Conservation (phyloP, 1,139 yeast genomes). For the Zygoascus hellenicus region DNA sequence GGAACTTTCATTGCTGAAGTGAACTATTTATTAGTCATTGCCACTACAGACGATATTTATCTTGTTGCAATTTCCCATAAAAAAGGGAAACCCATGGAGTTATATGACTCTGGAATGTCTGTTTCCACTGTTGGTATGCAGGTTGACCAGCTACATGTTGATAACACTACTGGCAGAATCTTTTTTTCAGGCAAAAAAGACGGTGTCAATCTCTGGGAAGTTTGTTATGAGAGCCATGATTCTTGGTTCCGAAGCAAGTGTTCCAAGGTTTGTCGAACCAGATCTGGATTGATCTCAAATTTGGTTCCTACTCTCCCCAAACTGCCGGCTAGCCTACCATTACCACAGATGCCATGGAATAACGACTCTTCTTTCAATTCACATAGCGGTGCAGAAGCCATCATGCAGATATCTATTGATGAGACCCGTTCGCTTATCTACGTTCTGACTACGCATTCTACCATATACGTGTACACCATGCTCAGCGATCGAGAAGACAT, state of each 20-base stretch:
- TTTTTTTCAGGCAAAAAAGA: constrained; percentile 76
- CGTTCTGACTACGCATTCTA: constrained; percentile 75
- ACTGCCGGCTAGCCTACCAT: not conserved
- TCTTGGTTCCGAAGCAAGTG: constrained; percentile 86
- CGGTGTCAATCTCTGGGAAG: constrained; percentile 80
- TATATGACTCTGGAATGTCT: constrained; percentile 77
- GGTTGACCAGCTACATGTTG: constrained; percentile 56
- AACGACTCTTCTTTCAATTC: constrained; percentile 14
- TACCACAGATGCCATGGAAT: constrained; percentile 14
- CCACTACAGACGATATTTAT: constrained; percentile 77
- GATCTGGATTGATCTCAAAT: constrained; percentile 23
- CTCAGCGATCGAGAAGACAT: constrained; percentile 30
- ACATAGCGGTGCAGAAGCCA: constrained; percentile 11
- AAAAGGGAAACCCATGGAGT: constrained; percentile 45
- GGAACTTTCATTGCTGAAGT: constrained; percentile 77
- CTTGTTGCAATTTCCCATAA: constrained; percentile 67
- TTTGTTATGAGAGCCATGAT: constrained; percentile 78
- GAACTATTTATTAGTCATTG: constrained; percentile 62
- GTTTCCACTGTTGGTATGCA: constrained; percentile 76
- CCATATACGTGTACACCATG: constrained; percentile 73
- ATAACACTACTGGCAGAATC: constrained; percentile 66
- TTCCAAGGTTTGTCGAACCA: constrained; percentile 59
- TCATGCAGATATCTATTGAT: constrained; percentile 39
- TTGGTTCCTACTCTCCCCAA: constrained; percentile 21
- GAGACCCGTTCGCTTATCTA: constrained; percentile 71